A percentile compares a stretch with the other conserved stretches of the same genome.
Evolutionary conservation across 1,284 basidiomycete genomes (phyloP).

Genomic region (Microbotryum lychnidis-dioicae): DNA sequence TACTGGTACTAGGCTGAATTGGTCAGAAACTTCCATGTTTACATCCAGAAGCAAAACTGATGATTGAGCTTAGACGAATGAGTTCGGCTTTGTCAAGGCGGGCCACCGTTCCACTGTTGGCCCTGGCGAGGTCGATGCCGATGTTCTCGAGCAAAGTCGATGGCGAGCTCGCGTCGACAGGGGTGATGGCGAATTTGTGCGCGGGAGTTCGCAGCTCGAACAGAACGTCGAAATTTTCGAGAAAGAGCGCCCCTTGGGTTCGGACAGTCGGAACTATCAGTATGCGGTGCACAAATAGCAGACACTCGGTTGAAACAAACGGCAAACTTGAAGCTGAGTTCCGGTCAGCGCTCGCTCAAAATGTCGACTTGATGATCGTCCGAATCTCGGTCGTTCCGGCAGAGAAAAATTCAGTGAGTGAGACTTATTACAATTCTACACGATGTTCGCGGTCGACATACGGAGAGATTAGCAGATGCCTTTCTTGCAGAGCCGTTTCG

Average conservation of each 20-base stretch:
- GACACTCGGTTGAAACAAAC: background rate
- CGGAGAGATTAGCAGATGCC: constrained; percentile 45
- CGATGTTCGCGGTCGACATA: constrained; percentile 42
- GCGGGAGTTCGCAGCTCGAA: constrained; percentile 32
- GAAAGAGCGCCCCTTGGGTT: constrained; percentile 39
- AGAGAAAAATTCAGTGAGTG: constrained; percentile 40
- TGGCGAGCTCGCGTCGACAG: constrained; percentile 19
- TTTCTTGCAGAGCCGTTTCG: constrained; percentile 42
- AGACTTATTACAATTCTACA: constrained; percentile 42
- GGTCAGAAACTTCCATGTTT: too few relatives aligned
- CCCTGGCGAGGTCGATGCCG: background rate
- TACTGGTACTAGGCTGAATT: too few relatives aligned
- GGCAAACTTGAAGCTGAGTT: constrained; percentile 2
- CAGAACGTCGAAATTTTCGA: constrained; percentile 27
- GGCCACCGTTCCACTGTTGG: background rate
- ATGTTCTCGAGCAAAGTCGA: background rate
- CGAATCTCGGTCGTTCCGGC: constrained; percentile 24
- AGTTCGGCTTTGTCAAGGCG: too few relatives aligned
- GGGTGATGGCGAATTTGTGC: constrained; percentile 32
- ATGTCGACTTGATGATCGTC: too few relatives aligned
- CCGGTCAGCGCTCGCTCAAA: too few relatives aligned
- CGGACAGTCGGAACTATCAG: constrained; percentile 39
- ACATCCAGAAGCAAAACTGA: too few relatives aligned
- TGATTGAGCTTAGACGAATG: too few relatives aligned
- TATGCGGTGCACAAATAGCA: constrained; percentile 37